A percentile compares a stretch with the other conserved stretches of the same genome.
Conservation (phyloP, 2,329 filamentous ascomycete genomes). For the Plectosphaerella plurivora region DNA sequence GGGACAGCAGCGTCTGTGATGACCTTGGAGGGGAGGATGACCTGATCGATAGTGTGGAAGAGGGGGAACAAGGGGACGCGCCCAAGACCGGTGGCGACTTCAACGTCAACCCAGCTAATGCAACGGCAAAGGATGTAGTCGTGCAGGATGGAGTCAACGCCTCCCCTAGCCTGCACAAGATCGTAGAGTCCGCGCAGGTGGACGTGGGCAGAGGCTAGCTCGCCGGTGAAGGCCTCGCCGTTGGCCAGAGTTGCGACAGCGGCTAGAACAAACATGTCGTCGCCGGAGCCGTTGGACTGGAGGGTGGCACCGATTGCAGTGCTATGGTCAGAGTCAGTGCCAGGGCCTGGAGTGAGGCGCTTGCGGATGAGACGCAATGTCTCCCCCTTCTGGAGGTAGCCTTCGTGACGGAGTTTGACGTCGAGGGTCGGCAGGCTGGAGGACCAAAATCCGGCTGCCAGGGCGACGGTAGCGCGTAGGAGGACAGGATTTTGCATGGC, state of each 20-base stretch:
- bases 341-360: slow-evolving; percentile 2
- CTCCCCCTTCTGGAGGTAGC: slow-evolving; percentile 11
- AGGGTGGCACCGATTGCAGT: no score
- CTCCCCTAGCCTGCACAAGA: slow-evolving; percentile 10
- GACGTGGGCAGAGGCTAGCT: slow-evolving; percentile 9
- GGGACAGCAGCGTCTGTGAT: slow-evolving; percentile 5
- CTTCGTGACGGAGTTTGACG: slow-evolving; percentile 6
- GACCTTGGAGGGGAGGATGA: slow-evolving; percentile 7
- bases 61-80: slow-evolving; percentile 10
- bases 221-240: slow-evolving; percentile 12
- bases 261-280: slow-evolving; percentile 7
- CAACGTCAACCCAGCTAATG: slow-evolving; percentile 12
- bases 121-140: slow-evolving; percentile 13
- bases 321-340: neutral
- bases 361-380: slow-evolving; percentile 9
- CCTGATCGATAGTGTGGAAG: slow-evolving; percentile 12
- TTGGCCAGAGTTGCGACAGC: slow-evolving; percentile 9
- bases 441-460: slow-evolving; percentile 10
- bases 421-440: slow-evolving; percentile 8
- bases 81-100: slow-evolving; percentile 13
- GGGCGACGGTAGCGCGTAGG: slow-evolving; percentile 10
- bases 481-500: slow-evolving; percentile 13
- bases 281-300: neutral
- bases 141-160: slow-evolving; percentile 9
- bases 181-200: slow-evolving; percentile 10